Evolutionary conservation across 306 rosid species (phyloP), one percentile per base, ranked within the genome.

Genomic region (Acacia melanoxylon): DNA sequence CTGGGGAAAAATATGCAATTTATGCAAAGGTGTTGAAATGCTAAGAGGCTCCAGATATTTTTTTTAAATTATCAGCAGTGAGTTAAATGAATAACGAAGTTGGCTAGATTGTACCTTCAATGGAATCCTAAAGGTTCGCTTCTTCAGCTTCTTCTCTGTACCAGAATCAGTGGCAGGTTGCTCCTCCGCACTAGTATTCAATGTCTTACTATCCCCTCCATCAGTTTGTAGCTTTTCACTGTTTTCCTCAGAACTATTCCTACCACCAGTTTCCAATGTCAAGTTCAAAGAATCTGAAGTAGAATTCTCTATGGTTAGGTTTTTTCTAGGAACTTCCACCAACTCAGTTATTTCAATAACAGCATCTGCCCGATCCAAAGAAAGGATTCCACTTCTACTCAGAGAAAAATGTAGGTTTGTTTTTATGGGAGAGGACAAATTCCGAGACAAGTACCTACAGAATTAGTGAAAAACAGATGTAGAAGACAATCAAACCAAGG

Each of bases 311-410:
- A 91, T 20, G 48, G 96, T 88, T 76, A 89, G 77, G 84, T 90
- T 93, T 85, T 89, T 92, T 80, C 63, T 90, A 67, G 93, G 97
- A 85, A 95, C 92, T 83, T 95, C 99, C 73, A 95, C 94, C 99
- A 97, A 95, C 88, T 95, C 99, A 22, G 94, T 77, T 79, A 91
- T 90, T 89, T 95, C 99, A 74, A 95, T 78, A 74, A 93, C 90
- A 76, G 99, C 98, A 81, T 93, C 99, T 68, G 97, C 97, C 82
- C 98, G 90, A 76, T 95, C 99, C 83, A 95, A 87, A 82, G 96
- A 92, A 80, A 95, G 84, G 82, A 93, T 82, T 86, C 97, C 99
- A 89, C 99, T 93, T 88, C 96, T 90, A 83, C 97, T 93, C 78
- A 95, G 89, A 84, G 98, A 91, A 87, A 93, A 93, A 83, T 95